Conservation (phyloP, 1,139 yeast genomes). For the Blastobotrys persicus region DNA sequence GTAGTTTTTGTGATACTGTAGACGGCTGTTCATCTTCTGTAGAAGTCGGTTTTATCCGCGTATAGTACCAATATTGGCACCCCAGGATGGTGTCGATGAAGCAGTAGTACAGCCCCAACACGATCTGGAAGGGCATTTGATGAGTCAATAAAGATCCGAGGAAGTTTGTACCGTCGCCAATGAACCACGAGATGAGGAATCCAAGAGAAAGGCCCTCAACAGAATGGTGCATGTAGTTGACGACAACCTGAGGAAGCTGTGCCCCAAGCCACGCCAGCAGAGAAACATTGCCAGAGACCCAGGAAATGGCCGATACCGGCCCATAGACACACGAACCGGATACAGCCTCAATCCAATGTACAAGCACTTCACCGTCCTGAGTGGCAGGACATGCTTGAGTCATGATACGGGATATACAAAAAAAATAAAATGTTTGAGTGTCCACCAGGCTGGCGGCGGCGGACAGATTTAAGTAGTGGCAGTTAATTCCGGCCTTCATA, state of each 20-base stretch:
- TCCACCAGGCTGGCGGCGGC: neutral
- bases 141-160: constrained; percentile 76
- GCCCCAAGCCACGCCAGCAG: constrained; percentile 78
- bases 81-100: constrained; percentile 69
- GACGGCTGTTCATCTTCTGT: neutral
- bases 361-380: constrained; percentile 27
- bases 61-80: constrained; percentile 75
- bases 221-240: constrained; percentile 70
- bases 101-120: constrained; percentile 72
- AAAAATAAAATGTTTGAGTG: neutral
- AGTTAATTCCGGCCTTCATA: too few species aligned
- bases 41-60: constrained; percentile 21
- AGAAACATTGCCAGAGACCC: constrained; percentile 49
- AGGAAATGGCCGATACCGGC: constrained; percentile 29
- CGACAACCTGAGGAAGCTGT: constrained; percentile 79
- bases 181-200: constrained; percentile 73
- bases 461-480: too few species aligned
- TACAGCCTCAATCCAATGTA: constrained; percentile 31
- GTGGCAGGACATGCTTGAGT: constrained; percentile 16
- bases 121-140: constrained; percentile 73
- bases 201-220: constrained; percentile 85
- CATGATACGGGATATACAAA: neutral
- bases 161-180: constrained; percentile 81
- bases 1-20: neutral
- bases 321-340: constrained; percentile 37